Conservation (phyloP, 495 filamentous ascomycete species). For the Parmelia sp. region DNA sequence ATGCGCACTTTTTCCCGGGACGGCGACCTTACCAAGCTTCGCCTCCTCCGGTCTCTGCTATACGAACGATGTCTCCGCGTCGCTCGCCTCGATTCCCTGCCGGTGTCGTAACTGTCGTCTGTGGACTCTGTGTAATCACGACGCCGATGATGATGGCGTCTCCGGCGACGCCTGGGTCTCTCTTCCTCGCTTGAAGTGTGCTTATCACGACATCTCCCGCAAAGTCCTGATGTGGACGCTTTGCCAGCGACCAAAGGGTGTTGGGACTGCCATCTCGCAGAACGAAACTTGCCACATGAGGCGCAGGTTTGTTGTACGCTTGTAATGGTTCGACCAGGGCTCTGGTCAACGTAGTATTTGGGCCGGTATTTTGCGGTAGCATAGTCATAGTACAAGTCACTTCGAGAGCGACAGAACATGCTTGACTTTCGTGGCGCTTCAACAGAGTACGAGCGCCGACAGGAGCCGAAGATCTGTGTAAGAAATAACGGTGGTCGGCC, state of each 20-base stretch:
- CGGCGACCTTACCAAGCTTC: slow-evolving; percentile 8
- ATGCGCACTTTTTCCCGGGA: slow-evolving; percentile 20
- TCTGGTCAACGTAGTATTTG: neutral
- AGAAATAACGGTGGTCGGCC: slow-evolving; percentile 1
- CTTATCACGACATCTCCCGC: slow-evolving; percentile 22
- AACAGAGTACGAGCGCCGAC: slow-evolving; percentile 5
- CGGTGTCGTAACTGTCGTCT: slow-evolving; percentile 10
- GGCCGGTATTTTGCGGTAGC: slow-evolving; percentile 14
- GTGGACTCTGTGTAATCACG: slow-evolving; percentile 16
- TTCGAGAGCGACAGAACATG: slow-evolving; percentile 12
- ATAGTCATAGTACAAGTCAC: slow-evolving; percentile 8
- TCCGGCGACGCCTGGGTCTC: slow-evolving; percentile 4
- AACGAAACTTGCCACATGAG: slow-evolving; percentile 27
- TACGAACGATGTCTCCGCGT: slow-evolving; percentile 1
- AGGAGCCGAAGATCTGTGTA: slow-evolving; percentile 9
- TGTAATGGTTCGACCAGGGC: slow-evolving; percentile 2
- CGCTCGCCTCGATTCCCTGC: slow-evolving; percentile 1
- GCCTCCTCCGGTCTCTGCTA: slow-evolving; percentile 1
- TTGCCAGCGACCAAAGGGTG: slow-evolving; percentile 22
- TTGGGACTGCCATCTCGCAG: slow-evolving; percentile 20
- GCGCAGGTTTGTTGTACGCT: slow-evolving; percentile 21
- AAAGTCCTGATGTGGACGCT: slow-evolving; percentile 19
- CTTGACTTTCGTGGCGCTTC: neutral
- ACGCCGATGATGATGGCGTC: slow-evolving; percentile 9
- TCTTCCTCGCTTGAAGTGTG: slow-evolving; percentile 26